Base-by-base conservation (phyloP, 768 basidiomycete species). In the Boletus speciosus region DNA sequence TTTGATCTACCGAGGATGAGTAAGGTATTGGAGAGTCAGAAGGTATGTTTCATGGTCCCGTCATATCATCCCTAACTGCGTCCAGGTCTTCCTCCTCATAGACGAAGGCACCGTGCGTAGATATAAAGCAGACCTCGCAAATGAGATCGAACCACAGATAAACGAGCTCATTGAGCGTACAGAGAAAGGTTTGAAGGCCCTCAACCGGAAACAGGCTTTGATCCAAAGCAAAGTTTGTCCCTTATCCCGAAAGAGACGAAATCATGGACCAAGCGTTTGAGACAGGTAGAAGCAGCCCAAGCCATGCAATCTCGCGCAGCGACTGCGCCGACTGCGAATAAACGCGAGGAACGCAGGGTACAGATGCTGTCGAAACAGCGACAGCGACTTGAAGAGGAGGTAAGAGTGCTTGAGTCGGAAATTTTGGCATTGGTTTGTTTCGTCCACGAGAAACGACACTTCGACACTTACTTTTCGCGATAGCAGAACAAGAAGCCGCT, bases 61-160 rank as follows among this genome's bases (percentile, higher is more conserved):
- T 42, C 14, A 25, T 47, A 31, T 50, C 47, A 5, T 27, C 6
- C 3, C 48, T 61, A 21, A 68, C 55, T 10, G 37, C n/a, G 10
- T 29, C 10, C 51, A 93, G 90, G 82, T 89, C 0, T 92, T 88
- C 64, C 71, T 88, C 16, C 79, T 93, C 10, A 76, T 90, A 1
- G 82, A 87, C 49, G 89, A 92, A 66, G 77, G 75, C 12, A 87
- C 84, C 0, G 79, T 91, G n/a, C 78, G 79, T 49, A 78, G 74
- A 68, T 90, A 92, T 73, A 90, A 91, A 63, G 71, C 84, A 2
- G 85, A 86, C 40, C 75, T 92, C 38, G 84, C 81, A 1, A 86
- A 89, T 49, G 90, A 91, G 66, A 82, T 93, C 10, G 90, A 92
- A 55, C 90, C 90, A 16, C 82, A 86, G 31, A 85, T 93, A 19